Evolutionary conservation across 108 stramenopile species (phyloP).

Genomic region (Cyclotella baltica): DNA sequence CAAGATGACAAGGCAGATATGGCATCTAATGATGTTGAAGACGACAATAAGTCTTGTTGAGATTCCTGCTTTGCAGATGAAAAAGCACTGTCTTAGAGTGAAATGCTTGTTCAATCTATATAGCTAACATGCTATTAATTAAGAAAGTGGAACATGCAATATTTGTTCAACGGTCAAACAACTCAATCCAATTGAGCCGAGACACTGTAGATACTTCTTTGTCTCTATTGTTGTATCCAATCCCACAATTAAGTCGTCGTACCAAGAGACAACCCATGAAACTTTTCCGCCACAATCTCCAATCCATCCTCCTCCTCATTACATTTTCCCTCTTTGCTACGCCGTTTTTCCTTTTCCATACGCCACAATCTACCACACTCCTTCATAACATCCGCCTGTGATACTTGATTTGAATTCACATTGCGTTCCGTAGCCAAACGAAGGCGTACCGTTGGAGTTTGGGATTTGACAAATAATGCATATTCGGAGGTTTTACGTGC

Average conservation of each 20-base stretch:
- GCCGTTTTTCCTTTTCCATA: conserved; percentile 56
- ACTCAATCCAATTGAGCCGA: too few species aligned
- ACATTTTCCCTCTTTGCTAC: background rate
- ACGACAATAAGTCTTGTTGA: too few species aligned
- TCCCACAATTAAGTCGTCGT: background rate
- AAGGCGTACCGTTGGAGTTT: conserved; percentile 59
- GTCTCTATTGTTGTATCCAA: background rate
- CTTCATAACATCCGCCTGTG: conserved; percentile 82
- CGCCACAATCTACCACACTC: conserved; percentile 78
- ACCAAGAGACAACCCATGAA: background rate
- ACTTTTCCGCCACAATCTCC: background rate
- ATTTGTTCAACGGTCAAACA: too few species aligned
- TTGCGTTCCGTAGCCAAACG: conserved; percentile 40
- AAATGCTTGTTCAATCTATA: too few species aligned
- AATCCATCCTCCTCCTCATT: conserved; percentile 1
- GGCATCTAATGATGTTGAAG: too few species aligned
- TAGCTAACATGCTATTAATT: too few species aligned
- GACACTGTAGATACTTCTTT: too few species aligned
- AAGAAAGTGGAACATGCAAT: too few species aligned
- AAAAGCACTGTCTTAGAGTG: too few species aligned
- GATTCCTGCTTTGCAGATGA: too few species aligned
- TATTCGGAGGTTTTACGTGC: conserved; percentile 59
- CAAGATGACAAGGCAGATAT: too few species aligned
- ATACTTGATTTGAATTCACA: conserved; percentile 48
- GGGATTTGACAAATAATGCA: conserved; percentile 73